Percentiles rank a stretch among this genome's conserved stretches.
These are phyloP conservation scores for Arachis stenosperma DNA, from an alignment of 306 rosid species.

Conservation along the genomic window DNA sequence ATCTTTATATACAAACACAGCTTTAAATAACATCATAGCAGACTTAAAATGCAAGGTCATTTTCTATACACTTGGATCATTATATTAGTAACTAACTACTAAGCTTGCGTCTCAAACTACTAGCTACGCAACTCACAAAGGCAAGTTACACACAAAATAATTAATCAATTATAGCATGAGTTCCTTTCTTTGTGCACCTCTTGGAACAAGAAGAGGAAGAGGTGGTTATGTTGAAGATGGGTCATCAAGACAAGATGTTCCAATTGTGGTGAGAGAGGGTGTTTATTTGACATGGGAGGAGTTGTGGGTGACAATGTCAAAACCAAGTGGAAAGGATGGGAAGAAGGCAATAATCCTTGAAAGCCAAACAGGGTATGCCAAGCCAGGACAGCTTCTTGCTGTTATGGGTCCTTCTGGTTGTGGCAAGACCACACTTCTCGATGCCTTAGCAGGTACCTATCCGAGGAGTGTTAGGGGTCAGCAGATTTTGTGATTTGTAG, in stretches of 20 bases:
- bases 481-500: too few relatives aligned
- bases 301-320: slow-evolving; percentile 53
- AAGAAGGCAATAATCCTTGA: slow-evolving; percentile 47
- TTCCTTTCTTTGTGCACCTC: neutral
- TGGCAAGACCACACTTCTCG: slow-evolving; percentile 77
- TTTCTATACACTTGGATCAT: neutral
- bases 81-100: too few relatives aligned
- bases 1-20: too few relatives aligned
- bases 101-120: too few relatives aligned
- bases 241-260: neutral
- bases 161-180: neutral
- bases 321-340: slow-evolving; percentile 36
- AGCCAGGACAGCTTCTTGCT: slow-evolving; percentile 62
- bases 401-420: slow-evolving; percentile 79
- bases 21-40: neutral
- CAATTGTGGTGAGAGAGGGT: neutral
- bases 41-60: neutral
- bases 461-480: too few relatives aligned
- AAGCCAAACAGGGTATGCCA: slow-evolving; percentile 57
- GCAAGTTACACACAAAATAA: neutral
- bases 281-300: slow-evolving; percentile 60
- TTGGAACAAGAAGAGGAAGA: neutral
- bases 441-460: slow-evolving; percentile 59
- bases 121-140: neutral
- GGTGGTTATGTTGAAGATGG: neutral